A percentile compares a stretch with the other conserved stretches of the same genome.
These are phyloP conservation scores for sorghum (Sorghum bicolor) DNA, from an alignment of 176 grass and related monocot species.

Conservation along the genomic window Sorghum_bicolor_NCBIv3 NC_012876.2:64106501-64107000, in stretches of 20 bases:
- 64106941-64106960: background rate
- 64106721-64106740: background rate
- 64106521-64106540: background rate
- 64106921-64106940: conserved; percentile 39
- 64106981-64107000: background rate
- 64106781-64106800: conserved; percentile 12
- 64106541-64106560: background rate
- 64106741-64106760: conserved; percentile 1
- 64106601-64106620: background rate
- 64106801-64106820: conserved; percentile 21
- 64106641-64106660: background rate
- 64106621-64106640: background rate
- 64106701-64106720: background rate
- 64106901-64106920: conserved; percentile 29
- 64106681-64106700: background rate
- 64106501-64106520: background rate
- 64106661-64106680: background rate
- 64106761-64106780: conserved; percentile 16
- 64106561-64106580: background rate
- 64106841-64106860: background rate
- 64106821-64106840: background rate
- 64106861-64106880: conserved; percentile 14
- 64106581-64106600: background rate
- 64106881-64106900: conserved; percentile 34
- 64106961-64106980: conserved; percentile 12